Percentiles rank a stretch among this genome's conserved stretches.
phyloP scores from a whole-genome alignment of 1,284 basidiomycete species.

The Microbotryum intermedium region DNA sequence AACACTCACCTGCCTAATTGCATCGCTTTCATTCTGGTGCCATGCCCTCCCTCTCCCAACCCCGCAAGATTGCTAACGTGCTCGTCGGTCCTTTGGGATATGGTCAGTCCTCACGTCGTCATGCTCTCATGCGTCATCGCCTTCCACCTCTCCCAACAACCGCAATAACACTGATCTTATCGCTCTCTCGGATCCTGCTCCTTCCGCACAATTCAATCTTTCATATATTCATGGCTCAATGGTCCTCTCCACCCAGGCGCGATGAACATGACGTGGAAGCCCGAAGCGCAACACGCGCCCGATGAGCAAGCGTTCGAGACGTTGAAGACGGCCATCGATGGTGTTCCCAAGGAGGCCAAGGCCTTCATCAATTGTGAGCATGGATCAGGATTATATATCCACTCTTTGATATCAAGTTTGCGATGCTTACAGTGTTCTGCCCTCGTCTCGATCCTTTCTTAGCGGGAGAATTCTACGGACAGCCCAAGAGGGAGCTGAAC shows the following conservation, averaged over 20 bases:
- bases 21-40: too few species aligned
- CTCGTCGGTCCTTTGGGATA: slow-evolving; percentile 5
- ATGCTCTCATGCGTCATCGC: not conserved
- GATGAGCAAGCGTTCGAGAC: slow-evolving; percentile 32
- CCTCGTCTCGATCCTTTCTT: not conserved
- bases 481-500: slow-evolving; percentile 13
- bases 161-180: not conserved
- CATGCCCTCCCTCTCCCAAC: too few species aligned
- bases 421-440: not conserved
- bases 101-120: not conserved
- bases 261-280: slow-evolving; percentile 14
- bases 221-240: not conserved
- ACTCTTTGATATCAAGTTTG: slow-evolving; percentile 10
- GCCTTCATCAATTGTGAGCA: not conserved
- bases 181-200: not conserved
- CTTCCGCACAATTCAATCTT: too few species aligned
- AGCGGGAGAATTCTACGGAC: slow-evolving; percentile 31
- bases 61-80: slow-evolving; percentile 2
- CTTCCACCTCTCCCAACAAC: not conserved
- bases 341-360: not conserved
- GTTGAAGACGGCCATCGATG: slow-evolving; percentile 22
- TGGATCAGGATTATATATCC: not conserved
- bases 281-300: slow-evolving; percentile 7
- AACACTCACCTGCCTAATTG: too few species aligned
- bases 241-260: not conserved